A percentile compares a stretch with the other conserved stretches of the same genome.
These are phyloP conservation scores for Colletotrichum tropicicola DNA, from an alignment of 2,329 filamentous ascomycete species.

Conservation along the genomic window DNA sequence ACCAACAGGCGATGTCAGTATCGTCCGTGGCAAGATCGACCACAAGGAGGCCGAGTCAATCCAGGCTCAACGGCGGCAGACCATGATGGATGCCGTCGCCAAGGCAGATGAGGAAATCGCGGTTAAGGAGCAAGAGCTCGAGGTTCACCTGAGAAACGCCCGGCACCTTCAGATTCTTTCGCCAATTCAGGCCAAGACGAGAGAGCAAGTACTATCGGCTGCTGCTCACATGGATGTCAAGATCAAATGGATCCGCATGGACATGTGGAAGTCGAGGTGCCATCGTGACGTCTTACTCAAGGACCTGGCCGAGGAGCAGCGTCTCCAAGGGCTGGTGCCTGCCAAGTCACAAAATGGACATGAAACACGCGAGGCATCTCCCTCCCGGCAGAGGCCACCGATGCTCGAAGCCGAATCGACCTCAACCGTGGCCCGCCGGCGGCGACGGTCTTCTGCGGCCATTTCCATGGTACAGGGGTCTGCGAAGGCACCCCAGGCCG, in stretches of 20 bases:
- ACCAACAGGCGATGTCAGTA: constrained; percentile 76
- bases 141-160: constrained; percentile 85
- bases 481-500: constrained; percentile 34
- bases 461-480: constrained; percentile 17
- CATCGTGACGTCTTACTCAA: constrained; percentile 87
- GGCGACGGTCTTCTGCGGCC: constrained; percentile 25
- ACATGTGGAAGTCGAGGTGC: constrained; percentile 91
- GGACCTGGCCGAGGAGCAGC: constrained; percentile 78
- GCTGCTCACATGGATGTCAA: constrained; percentile 87
- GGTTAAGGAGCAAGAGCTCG: constrained; percentile 78
- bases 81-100: constrained; percentile 84
- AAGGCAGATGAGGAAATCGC: constrained; percentile 85
- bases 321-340: constrained; percentile 1
- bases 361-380: constrained; percentile 16
- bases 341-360: constrained; percentile 7
- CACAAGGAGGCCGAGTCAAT: constrained; percentile 88
- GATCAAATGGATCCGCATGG: constrained; percentile 91
- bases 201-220: constrained; percentile 85
- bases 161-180: constrained; percentile 89
- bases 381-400: constrained; percentile 14
- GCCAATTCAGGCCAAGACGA: constrained; percentile 88
- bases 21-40: constrained; percentile 78
- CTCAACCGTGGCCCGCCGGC: constrained; percentile 11
- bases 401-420: constrained; percentile 14
- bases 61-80: constrained; percentile 79